phyloP scores from a whole-genome alignment of 805 yeast species.

The Metschnikowia noctiluminum region DNA sequence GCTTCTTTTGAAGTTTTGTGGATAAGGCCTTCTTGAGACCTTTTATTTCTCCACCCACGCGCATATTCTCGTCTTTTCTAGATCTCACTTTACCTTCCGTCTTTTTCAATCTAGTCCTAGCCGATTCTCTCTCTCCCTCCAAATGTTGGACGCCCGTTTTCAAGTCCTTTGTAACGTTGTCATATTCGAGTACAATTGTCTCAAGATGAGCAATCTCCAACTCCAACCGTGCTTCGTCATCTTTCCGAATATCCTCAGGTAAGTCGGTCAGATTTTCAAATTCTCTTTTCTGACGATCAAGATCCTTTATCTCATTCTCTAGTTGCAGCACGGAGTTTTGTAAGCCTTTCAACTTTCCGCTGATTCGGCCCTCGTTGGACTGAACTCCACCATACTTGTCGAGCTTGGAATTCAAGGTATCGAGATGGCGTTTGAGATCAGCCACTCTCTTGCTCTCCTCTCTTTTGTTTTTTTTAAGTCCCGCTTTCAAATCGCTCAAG shows the following conservation, averaged over 20 bases:
- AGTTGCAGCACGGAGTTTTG: slow-evolving; percentile 38
- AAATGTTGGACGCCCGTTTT: slow-evolving; percentile 21
- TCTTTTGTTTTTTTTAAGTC: slow-evolving; percentile 31
- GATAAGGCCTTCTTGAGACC: slow-evolving; percentile 25
- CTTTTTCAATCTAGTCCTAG: slow-evolving; percentile 25
- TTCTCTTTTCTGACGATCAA: slow-evolving; percentile 19
- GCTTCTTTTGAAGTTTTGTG: slow-evolving; percentile 25
- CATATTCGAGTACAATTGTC: slow-evolving; percentile 21
- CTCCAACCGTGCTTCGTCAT: slow-evolving; percentile 20
- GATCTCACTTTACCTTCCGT: slow-evolving; percentile 23
- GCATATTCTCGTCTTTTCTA: slow-evolving; percentile 25
- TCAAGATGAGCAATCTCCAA: slow-evolving; percentile 24
- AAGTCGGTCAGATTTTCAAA: slow-evolving; percentile 13
- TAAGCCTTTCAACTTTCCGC: slow-evolving; percentile 39
- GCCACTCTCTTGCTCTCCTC: slow-evolving; percentile 36
- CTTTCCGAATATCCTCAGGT: slow-evolving; percentile 15
- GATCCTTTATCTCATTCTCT: slow-evolving; percentile 31
- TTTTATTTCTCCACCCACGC: slow-evolving; percentile 25
- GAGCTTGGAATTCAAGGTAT: slow-evolving; percentile 28
- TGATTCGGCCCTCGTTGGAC: slow-evolving; percentile 27
- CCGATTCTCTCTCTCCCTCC: slow-evolving; percentile 22
- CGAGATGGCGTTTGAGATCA: slow-evolving; percentile 34
- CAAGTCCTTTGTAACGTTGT: slow-evolving; percentile 21
- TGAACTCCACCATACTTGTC: slow-evolving; percentile 26
- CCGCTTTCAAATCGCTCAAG: slow-evolving; percentile 21